Percentiles rank a stretch among this genome's conserved stretches.
Conservation (phyloP, 2,329 filamentous ascomycete genomes). For the Alternaria atra region DNA sequence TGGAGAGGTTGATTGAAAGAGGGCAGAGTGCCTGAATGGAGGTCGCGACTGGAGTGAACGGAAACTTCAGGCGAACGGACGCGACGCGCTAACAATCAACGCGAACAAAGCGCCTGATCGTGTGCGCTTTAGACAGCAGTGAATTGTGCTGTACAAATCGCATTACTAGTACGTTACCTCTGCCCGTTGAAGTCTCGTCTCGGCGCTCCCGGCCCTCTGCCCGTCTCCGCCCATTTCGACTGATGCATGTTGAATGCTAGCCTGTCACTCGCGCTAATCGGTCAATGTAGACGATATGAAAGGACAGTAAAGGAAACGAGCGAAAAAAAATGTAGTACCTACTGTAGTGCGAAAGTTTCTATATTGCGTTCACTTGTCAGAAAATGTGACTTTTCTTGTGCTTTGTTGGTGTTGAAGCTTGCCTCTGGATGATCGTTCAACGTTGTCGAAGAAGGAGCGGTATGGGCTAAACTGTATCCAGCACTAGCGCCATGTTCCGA, state of each 20-base stretch:
- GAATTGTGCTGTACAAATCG: slow-evolving; percentile 12
- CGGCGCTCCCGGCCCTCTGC: neutral
- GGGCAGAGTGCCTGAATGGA: slow-evolving; percentile 13
- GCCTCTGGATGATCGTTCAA: neutral
- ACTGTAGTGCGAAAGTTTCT: neutral
- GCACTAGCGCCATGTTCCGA: slow-evolving; percentile 10
- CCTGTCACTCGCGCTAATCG: slow-evolving; percentile 12
- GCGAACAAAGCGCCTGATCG: slow-evolving; percentile 13
- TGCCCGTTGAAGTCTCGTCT: slow-evolving; percentile 19
- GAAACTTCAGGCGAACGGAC: slow-evolving; percentile 25
- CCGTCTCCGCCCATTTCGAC: slow-evolving; percentile 28
- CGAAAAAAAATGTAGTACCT: neutral
- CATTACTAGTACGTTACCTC: slow-evolving; percentile 29
- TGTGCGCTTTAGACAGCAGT: slow-evolving; percentile 11
- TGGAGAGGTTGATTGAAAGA: slow-evolving; percentile 12
- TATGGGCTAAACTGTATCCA: slow-evolving; percentile 3
- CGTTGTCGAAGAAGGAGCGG: slow-evolving; percentile 8
- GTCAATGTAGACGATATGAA: slow-evolving; percentile 11
- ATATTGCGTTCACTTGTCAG: neutral
- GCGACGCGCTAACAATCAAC: slow-evolving; percentile 35
- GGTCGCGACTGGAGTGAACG: slow-evolving; percentile 18
- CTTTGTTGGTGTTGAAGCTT: neutral
- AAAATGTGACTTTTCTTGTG: neutral
- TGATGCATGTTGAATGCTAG: slow-evolving; percentile 22
- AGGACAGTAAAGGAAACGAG: neutral